Evolutionary conservation across 1,284 basidiomycete genomes (phyloP).

Genomic region (Sparassis latifolia): DNA sequence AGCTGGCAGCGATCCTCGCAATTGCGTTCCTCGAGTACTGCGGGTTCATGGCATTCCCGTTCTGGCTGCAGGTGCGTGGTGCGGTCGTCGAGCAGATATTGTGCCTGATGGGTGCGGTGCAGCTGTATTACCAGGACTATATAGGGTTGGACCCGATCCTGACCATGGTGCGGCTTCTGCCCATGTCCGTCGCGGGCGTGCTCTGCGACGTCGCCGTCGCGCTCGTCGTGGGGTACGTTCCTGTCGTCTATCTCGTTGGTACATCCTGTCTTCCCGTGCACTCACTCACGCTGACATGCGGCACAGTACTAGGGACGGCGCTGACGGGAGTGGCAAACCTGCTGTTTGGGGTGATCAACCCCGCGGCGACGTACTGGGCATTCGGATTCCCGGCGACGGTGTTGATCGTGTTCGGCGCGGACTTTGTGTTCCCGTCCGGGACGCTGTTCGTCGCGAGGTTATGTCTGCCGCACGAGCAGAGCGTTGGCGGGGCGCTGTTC

Average conservation of each 20-base stretch:
- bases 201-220: slow-evolving; percentile 67
- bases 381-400: too few species aligned
- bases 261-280: slow-evolving; percentile 12
- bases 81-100: background rate
- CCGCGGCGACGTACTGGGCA: slow-evolving; percentile 24
- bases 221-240: slow-evolving; percentile 49
- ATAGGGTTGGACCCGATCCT: slow-evolving; percentile 46
- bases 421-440: slow-evolving; percentile 74
- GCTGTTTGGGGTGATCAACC: slow-evolving; percentile 67
- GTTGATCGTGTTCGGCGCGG: slow-evolving; percentile 30
- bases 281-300: background rate
- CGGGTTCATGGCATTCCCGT: slow-evolving; percentile 50
- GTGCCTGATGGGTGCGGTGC: slow-evolving; percentile 5
- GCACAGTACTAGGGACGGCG: slow-evolving; percentile 47
- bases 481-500: too few species aligned
- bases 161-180: slow-evolving; percentile 74
- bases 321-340: slow-evolving; percentile 61
- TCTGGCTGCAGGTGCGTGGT: slow-evolving; percentile 45
- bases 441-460: slow-evolving; percentile 73
- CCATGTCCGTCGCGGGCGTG: slow-evolving; percentile 68
- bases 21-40: slow-evolving; percentile 71
- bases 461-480: slow-evolving; percentile 19
- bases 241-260: slow-evolving; percentile 53
- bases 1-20: slow-evolving; percentile 57
- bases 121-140: slow-evolving; percentile 29